Evolutionary conservation across 2,329 filamentous ascomycete genomes (phyloP).

Genomic region (Onygenales sp.): DNA sequence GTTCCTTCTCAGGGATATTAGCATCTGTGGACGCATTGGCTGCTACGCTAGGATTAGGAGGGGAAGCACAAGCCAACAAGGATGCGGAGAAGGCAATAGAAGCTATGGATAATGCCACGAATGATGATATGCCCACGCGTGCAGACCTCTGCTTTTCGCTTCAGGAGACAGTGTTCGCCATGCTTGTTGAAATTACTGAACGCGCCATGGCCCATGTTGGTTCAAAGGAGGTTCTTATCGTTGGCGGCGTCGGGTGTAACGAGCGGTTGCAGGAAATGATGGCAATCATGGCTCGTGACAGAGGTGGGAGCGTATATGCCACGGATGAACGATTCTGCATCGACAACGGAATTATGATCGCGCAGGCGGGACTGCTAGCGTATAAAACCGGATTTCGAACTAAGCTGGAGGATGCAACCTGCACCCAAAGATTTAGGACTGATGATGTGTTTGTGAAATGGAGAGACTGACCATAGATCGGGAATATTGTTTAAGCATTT

Average conservation of each 20-base stretch:
- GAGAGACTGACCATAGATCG: slow-evolving; percentile 45
- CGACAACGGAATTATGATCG: slow-evolving; percentile 99
- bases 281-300: slow-evolving; percentile 83
- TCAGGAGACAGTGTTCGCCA: slow-evolving; percentile 91
- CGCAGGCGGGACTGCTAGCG: slow-evolving; percentile 82
- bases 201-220: slow-evolving; percentile 97
- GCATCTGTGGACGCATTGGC: slow-evolving; percentile 74
- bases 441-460: slow-evolving; percentile 74
- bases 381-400: slow-evolving; percentile 74
- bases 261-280: slow-evolving; percentile 96
- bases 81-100: slow-evolving; percentile 6
- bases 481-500: slow-evolving; percentile 5
- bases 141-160: slow-evolving; percentile 88
- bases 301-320: slow-evolving; percentile 83
- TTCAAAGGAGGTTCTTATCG: slow-evolving; percentile 83
- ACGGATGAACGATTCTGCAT: slow-evolving; percentile 98
- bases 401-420: slow-evolving; percentile 68
- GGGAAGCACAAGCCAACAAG: slow-evolving; percentile 44
- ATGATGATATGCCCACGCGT: slow-evolving; percentile 46
- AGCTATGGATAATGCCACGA: slow-evolving; percentile 11
- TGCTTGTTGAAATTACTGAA: slow-evolving; percentile 98
- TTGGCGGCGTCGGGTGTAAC: slow-evolving; percentile 93
- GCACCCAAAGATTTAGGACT: slow-evolving; percentile 73
- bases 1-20: slow-evolving; percentile 87
- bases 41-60: slow-evolving; percentile 32